Percentiles rank a stretch among this genome's conserved stretches.
Conservation (phyloP, 106 monocot species). For the Agapanthus africanus region DNA sequence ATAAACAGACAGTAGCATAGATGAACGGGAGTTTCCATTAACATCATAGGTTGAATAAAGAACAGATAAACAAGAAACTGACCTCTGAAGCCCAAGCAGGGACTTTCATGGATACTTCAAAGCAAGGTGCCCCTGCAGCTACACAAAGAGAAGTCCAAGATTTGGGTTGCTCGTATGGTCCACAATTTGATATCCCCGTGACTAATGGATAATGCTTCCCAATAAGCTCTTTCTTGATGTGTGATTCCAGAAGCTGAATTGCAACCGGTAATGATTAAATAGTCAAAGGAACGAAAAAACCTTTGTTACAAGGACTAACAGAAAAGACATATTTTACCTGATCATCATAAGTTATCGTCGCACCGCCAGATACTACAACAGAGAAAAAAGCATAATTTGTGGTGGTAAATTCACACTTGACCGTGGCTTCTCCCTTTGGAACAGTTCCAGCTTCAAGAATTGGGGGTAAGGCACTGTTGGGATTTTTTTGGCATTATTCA, state of each 20-base stretch:
- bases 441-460: conserved; percentile 49
- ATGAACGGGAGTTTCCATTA: no score
- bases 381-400: conserved; percentile 54
- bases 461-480: conserved; percentile 50
- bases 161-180: conserved; percentile 16
- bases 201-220: conserved; percentile 52
- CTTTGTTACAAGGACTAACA: no score
- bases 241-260: conserved; percentile 53
- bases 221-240: conserved; percentile 59
- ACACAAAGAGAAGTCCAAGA: conserved; percentile 30
- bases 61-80: background rate
- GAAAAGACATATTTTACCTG: conserved; percentile 26
- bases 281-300: background rate
- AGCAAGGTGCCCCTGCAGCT: conserved; percentile 40
- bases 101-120: conserved; percentile 60
- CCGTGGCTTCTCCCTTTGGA: conserved; percentile 62
- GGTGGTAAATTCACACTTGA: conserved; percentile 64
- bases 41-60: no score
- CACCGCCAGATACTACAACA: conserved; percentile 64
- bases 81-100: conserved; percentile 74
- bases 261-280: no score
- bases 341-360: conserved; percentile 60
- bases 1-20: no score
- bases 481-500: background rate
- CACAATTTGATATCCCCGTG: no score